These are phyloP conservation scores for Porphyrellus sp. DNA, from an alignment of 1,284 basidiomycete species.

Conservation along the genomic window DNA sequence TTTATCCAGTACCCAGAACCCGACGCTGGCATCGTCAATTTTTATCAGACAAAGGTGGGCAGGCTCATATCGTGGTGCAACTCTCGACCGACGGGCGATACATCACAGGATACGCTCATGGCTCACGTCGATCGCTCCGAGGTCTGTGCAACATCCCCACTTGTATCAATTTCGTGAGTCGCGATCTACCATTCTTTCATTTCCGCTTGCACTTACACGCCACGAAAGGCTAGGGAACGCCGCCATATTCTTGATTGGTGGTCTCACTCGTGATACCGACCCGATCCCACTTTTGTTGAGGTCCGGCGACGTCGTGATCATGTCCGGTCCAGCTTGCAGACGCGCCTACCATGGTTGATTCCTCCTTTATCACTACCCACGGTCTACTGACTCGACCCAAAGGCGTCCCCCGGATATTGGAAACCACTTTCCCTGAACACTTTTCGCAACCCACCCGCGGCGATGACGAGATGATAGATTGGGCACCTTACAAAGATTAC, in stretches of 20 bases:
- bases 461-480: constrained; percentile 38
- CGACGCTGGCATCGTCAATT: constrained; percentile 93
- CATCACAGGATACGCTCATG: constrained; percentile 78
- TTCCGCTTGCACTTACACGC: neutral
- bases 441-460: constrained; percentile 36
- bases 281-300: constrained; percentile 79
- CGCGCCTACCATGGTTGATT: constrained; percentile 79
- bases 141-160: constrained; percentile 78
- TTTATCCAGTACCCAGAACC: constrained; percentile 54
- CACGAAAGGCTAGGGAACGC: constrained; percentile 76
- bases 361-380: neutral
- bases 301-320: constrained; percentile 87
- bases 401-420: constrained; percentile 88
- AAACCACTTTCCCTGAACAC: constrained; percentile 69
- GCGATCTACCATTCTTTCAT: neutral
- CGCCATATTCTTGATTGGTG: constrained; percentile 86
- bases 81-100: neutral
- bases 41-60: constrained; percentile 70
- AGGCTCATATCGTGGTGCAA: neutral
- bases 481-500: constrained; percentile 63
- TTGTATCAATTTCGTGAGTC: constrained; percentile 85
- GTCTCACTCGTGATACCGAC: constrained; percentile 67
- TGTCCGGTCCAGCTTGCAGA: constrained; percentile 82
- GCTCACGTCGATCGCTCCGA: constrained; percentile 92
- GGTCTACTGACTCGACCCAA: neutral